Conservation (phyloP, 2,329 filamentous ascomycete species). For the Penicillium decumbens region DNA sequence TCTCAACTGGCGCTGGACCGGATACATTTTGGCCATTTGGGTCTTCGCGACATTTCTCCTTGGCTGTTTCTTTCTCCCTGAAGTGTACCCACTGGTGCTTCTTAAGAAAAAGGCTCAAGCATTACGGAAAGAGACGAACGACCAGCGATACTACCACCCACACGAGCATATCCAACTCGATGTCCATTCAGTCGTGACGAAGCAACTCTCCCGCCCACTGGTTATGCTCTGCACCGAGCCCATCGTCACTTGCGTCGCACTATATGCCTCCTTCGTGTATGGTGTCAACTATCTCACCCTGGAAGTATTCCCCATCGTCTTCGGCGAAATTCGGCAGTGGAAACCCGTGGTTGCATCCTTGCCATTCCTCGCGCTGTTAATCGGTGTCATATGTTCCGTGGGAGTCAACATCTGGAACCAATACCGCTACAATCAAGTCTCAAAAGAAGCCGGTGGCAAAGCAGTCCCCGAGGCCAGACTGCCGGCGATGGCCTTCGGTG, state of each 20-base stretch:
- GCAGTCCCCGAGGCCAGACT: slow-evolving; percentile 42
- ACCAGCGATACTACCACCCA: slow-evolving; percentile 42
- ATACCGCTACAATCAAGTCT: slow-evolving; percentile 34
- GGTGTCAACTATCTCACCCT: slow-evolving; percentile 47
- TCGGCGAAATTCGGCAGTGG: slow-evolving; percentile 39
- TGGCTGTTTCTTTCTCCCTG: slow-evolving; percentile 35
- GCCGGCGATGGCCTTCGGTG: slow-evolving; percentile 46
- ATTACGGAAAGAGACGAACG: slow-evolving; percentile 38
- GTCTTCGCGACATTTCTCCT: slow-evolving; percentile 28
- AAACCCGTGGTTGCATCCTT: slow-evolving; percentile 37
- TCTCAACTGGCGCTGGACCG: slow-evolving; percentile 47
- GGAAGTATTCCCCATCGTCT: slow-evolving; percentile 48
- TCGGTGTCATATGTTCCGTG: slow-evolving; percentile 42
- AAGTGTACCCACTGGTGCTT: slow-evolving; percentile 40
- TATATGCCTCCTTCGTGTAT: slow-evolving; percentile 48
- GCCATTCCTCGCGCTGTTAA: slow-evolving; percentile 44
- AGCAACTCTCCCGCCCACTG: slow-evolving; percentile 42
- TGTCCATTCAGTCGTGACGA: slow-evolving; percentile 39
- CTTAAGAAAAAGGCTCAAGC: slow-evolving; percentile 38
- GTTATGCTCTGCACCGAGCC: slow-evolving; percentile 47
- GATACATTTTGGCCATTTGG: slow-evolving; percentile 44
- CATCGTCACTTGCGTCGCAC: slow-evolving; percentile 45
- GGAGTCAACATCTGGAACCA: slow-evolving; percentile 43
- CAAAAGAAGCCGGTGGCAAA: slow-evolving; percentile 26
- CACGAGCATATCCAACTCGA: slow-evolving; percentile 45